Evolutionary conservation across 2,329 filamentous ascomycete species (phyloP).

Genomic region (Parascedosporium putredinis): DNA sequence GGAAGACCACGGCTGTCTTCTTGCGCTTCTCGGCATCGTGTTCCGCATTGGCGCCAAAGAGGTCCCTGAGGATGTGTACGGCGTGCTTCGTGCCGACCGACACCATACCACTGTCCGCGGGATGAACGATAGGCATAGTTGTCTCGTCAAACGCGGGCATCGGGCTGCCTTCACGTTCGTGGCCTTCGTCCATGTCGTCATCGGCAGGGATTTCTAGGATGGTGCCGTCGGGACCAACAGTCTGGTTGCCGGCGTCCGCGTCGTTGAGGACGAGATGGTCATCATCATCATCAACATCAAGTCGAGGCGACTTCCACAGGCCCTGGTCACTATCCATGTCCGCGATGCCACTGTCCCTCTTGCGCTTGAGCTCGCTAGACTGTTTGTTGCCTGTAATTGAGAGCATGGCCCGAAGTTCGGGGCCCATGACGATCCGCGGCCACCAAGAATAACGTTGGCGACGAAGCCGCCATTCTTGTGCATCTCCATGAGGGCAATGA

Average conservation of each 20-base stretch:
- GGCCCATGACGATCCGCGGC: conserved; percentile 70
- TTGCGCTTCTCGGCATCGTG: conserved; percentile 61
- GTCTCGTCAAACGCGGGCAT: conserved; percentile 69
- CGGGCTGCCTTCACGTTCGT: conserved; percentile 31
- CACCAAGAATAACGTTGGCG: conserved; percentile 73
- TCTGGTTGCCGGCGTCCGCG: conserved; percentile 41
- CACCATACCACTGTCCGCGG: conserved; percentile 74
- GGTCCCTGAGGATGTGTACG: conserved; percentile 84
- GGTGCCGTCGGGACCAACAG: conserved; percentile 48
- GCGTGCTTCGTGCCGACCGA: conserved; percentile 90
- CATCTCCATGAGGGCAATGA: conserved; percentile 82
- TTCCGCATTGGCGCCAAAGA: conserved; percentile 67
- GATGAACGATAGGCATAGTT: conserved; percentile 63
- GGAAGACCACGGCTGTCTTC: conserved; percentile 73
- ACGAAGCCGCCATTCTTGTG: conserved; percentile 88
- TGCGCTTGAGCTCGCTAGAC: conserved; percentile 77
- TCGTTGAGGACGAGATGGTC: conserved; percentile 37
- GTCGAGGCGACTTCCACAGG: conserved; percentile 57
- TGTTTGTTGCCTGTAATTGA: conserved; percentile 72
- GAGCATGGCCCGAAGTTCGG: conserved; percentile 85
- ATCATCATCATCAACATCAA: conserved; percentile 59
- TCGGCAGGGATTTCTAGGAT: conserved; percentile 55
- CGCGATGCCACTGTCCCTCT: conserved; percentile 79
- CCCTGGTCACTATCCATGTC: conserved; percentile 62
- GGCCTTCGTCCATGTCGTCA: conserved; percentile 40